Evolutionary conservation across 768 basidiomycete genomes (phyloP).

Genomic region (Psilocybe azurescens): DNA sequence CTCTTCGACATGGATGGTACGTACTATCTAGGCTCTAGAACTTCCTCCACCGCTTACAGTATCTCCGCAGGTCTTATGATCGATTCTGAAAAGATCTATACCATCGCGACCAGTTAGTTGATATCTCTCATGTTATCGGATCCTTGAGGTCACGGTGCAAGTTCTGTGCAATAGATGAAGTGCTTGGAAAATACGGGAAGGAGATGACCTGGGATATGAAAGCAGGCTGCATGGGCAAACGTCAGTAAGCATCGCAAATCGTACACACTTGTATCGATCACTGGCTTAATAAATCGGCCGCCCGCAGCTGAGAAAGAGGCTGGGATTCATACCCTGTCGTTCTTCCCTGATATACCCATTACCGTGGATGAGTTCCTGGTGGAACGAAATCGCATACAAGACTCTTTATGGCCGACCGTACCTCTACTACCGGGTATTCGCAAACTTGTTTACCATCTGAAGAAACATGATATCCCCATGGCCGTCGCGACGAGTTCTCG

Average conservation of each 20-base stretch:
- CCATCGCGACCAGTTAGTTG: constrained; percentile 74
- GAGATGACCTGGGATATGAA: constrained; percentile 91
- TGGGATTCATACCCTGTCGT: constrained; percentile 71
- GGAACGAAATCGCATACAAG: constrained; percentile 62
- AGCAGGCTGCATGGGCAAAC: constrained; percentile 88
- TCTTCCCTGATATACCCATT: constrained; percentile 76
- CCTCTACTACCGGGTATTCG: constrained; percentile 74
- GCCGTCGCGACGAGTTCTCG: constrained; percentile 82
- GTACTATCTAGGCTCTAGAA: not conserved
- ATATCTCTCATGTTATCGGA: constrained; percentile 9
- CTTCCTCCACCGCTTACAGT: constrained; percentile 2
- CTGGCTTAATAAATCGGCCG: not conserved
- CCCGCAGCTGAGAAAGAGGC: constrained; percentile 66
- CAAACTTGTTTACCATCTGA: constrained; percentile 74
- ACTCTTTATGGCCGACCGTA: constrained; percentile 71
- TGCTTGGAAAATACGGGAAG: constrained; percentile 73
- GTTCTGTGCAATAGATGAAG: constrained; percentile 54
- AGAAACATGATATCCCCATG: constrained; percentile 71
- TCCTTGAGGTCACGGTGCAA: not conserved
- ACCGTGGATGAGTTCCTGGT: constrained; percentile 62
- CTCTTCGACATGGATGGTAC: constrained; percentile 79
- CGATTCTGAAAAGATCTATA: constrained; percentile 79
- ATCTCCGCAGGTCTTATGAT: constrained; percentile 64
- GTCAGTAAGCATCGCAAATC: constrained; percentile 39
- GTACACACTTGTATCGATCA: not conserved